Percentiles rank a stretch among this genome's conserved stretches.
Conservation (phyloP, 176 grass and related monocot genomes). For the Urochloa ruziziensis region DNA sequence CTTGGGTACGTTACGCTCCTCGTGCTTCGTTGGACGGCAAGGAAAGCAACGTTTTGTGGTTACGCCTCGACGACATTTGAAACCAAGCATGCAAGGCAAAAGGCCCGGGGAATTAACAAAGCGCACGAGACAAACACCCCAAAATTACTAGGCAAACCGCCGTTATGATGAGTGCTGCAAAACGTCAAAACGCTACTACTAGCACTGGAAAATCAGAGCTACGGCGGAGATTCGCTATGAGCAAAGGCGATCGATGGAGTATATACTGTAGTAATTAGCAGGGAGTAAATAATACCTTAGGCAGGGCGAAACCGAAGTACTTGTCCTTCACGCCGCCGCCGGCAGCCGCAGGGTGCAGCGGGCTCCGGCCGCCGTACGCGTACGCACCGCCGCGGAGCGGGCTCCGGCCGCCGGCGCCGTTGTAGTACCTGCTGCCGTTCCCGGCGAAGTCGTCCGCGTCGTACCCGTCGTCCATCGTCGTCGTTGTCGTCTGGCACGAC, state of each 20-base stretch:
- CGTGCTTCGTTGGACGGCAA: background rate
- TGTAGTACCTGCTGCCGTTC: background rate
- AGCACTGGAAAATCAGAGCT: too few species aligned
- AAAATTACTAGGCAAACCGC: too few species aligned
- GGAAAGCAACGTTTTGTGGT: background rate
- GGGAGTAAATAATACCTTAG: slow-evolving; percentile 29
- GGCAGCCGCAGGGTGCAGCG: background rate
- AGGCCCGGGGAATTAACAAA: too few species aligned
- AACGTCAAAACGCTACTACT: too few species aligned
- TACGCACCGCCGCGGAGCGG: background rate
- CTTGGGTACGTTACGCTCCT: too few species aligned
- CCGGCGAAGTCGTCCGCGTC: background rate
- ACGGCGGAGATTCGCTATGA: too few species aligned
- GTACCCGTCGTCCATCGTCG: background rate
- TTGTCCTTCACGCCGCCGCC: slow-evolving; percentile 28
- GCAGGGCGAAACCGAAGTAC: slow-evolving; percentile 45
- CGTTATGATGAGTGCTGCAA: too few species aligned
- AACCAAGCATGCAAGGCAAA: background rate
- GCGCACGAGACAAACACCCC: too few species aligned
- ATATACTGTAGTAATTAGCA: background rate
- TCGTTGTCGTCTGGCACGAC: background rate
- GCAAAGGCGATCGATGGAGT: background rate
- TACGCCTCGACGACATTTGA: background rate
- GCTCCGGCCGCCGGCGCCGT: slow-evolving; percentile 32
- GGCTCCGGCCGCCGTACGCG: slow-evolving; percentile 39